A percentile compares a stretch with the other conserved stretches of the same genome.
Conservation (phyloP, 2,329 filamentous ascomycete species). For the Aspergillus vadensis region DNA sequence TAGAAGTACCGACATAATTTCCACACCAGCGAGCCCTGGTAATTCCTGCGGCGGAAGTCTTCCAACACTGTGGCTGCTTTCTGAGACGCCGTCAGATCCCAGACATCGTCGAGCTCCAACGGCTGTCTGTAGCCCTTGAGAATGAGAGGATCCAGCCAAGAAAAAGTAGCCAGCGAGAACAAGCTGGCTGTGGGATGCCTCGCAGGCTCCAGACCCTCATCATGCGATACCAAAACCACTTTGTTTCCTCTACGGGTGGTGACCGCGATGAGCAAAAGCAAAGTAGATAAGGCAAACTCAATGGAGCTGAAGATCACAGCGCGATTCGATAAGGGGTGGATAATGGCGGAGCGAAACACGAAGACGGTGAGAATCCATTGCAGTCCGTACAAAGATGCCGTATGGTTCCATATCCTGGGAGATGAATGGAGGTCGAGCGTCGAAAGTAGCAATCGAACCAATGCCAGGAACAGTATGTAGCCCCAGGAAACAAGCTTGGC, state of each 20-base stretch:
- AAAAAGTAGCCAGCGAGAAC: constrained; percentile 82
- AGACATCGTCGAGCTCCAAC: constrained; percentile 80
- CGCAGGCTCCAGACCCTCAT: constrained; percentile 83
- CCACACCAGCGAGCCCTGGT: constrained; percentile 74
- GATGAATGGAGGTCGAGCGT: constrained; percentile 64
- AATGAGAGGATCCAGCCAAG: constrained; percentile 87
- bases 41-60: constrained; percentile 82
- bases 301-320: constrained; percentile 67
- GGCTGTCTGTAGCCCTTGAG: constrained; percentile 85
- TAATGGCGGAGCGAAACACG: constrained; percentile 80
- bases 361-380: constrained; percentile 78
- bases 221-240: constrained; percentile 82
- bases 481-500: constrained; percentile 74
- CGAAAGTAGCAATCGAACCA: constrained; percentile 68
- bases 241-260: constrained; percentile 91
- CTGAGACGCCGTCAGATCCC: constrained; percentile 86
- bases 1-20: constrained; percentile 87
- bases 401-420: constrained; percentile 87
- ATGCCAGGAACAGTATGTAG: constrained; percentile 75
- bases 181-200: constrained; percentile 84
- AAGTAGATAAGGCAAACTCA: constrained; percentile 72
- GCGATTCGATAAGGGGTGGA: constrained; percentile 69
- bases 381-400: constrained; percentile 75
- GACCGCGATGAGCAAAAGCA: constrained; percentile 75
- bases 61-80: constrained; percentile 80